Conservation (phyloP, 2,329 filamentous ascomycete genomes). For the Escovopsis sp. region DNA sequence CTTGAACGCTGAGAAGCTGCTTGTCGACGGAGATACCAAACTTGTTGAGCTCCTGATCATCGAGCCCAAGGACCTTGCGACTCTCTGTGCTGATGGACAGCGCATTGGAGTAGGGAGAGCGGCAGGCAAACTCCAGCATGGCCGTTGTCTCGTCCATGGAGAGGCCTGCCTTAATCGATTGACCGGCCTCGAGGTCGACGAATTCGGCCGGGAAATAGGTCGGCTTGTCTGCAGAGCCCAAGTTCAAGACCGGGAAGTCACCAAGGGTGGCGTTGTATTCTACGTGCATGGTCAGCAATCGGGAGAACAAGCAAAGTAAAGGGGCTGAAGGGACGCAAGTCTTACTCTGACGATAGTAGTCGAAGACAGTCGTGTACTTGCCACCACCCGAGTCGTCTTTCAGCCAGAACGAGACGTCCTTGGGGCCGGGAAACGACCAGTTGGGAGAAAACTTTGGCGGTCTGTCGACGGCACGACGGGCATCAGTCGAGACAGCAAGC, state of each 20-base stretch:
- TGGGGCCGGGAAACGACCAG: conserved; percentile 19
- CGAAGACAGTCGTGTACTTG: conserved; percentile 23
- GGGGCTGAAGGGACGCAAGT: not conserved
- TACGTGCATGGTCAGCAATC: conserved; percentile 4
- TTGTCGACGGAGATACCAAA: conserved; percentile 52
- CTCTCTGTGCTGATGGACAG: conserved; percentile 46
- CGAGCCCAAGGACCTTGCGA: conserved; percentile 42
- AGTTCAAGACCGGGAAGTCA: conserved; percentile 48
- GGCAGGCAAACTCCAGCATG: conserved; percentile 63
- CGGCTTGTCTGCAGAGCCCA: conserved; percentile 42
- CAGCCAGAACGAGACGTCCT: conserved; percentile 18
- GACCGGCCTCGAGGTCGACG: conserved; percentile 48
- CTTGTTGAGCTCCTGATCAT: conserved; percentile 27
- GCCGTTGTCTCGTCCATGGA: conserved; percentile 42
- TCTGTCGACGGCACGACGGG: conserved; percentile 6
- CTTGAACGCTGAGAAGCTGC: conserved; percentile 55
- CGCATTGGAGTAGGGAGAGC: conserved; percentile 51
- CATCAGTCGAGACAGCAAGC: conserved; percentile 13
- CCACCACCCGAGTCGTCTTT: conserved; percentile 10
- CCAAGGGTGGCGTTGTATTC: conserved; percentile 22
- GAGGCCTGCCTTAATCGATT: conserved; percentile 47
- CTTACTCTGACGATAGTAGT: conserved; percentile 32
- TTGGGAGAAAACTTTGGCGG: conserved; percentile 11
- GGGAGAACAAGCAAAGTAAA: not conserved
- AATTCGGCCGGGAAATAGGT: conserved; percentile 52